These are phyloP conservation scores for Skeletonema menzelii DNA, from an alignment of 108 stramenopile species.

Conservation along the genomic window DNA sequence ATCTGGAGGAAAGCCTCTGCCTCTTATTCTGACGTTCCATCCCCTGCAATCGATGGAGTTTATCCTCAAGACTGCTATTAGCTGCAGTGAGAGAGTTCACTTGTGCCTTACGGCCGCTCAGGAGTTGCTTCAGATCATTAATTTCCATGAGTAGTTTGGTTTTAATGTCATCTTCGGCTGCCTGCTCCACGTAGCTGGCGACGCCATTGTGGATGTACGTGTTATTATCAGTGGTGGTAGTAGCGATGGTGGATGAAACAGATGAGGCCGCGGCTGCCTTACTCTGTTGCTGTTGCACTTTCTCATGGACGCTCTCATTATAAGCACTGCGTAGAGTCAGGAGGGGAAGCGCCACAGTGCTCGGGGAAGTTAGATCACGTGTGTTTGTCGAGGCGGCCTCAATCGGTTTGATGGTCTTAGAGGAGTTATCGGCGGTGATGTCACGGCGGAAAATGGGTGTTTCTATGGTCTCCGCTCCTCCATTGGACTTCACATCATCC, in stretches of 20 bases:
- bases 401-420: not conserved
- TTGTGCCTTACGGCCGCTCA: not conserved
- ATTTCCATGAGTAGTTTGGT: slow-evolving; percentile 5
- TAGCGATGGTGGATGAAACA: not conserved
- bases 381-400: not conserved
- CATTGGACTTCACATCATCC: not conserved
- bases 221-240: not conserved
- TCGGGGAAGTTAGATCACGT: not conserved
- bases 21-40: not conserved
- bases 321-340: slow-evolving; percentile 1
- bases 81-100: not conserved
- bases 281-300: not conserved
- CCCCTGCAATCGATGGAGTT: not conserved
- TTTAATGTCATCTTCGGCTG: slow-evolving; percentile 1
- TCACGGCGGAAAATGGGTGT: not conserved
- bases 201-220: not conserved
- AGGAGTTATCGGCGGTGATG: not conserved
- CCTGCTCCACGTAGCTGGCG: slow-evolving; percentile 1
- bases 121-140: slow-evolving; percentile 1
- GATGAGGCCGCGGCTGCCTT: not conserved
- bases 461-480: not conserved
- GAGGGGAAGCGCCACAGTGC: not conserved
- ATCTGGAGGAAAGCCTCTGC: not conserved
- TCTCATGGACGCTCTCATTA: not conserved
- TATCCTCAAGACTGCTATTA: not conserved